These are phyloP conservation scores for Phytopythium helicoides DNA, from an alignment of 352 stramenopile genomes.

Conservation along the genomic window DNA sequence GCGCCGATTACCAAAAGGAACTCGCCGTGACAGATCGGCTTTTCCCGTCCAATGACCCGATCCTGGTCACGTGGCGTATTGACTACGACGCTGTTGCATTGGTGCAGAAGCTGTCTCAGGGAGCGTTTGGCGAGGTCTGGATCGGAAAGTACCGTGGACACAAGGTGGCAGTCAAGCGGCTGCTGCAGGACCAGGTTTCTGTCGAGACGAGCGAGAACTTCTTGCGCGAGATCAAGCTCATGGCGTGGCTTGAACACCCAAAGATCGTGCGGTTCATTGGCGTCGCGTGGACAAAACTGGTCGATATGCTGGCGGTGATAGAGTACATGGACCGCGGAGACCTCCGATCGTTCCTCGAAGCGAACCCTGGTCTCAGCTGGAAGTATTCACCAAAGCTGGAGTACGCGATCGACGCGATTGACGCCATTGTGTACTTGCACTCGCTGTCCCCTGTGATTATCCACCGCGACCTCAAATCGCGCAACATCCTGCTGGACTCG, in stretches of 20 bases:
- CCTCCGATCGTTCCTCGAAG: slow-evolving; percentile 49
- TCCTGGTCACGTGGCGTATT: slow-evolving; percentile 69
- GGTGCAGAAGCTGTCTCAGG: slow-evolving; percentile 60
- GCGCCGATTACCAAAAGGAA: slow-evolving; percentile 55
- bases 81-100: slow-evolving; percentile 70
- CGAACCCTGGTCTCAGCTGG: slow-evolving; percentile 25
- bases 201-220: slow-evolving; percentile 59
- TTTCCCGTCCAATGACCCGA: slow-evolving; percentile 66
- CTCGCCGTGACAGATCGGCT: slow-evolving; percentile 55
- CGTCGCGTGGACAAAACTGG: slow-evolving; percentile 66
- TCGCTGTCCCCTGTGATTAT: slow-evolving; percentile 62
- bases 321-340: slow-evolving; percentile 74
- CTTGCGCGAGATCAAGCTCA: slow-evolving; percentile 66
- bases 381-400: slow-evolving; percentile 30
- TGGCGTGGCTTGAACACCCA: slow-evolving; percentile 66
- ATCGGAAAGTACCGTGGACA: slow-evolving; percentile 56
- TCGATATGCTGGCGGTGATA: slow-evolving; percentile 65
- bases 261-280: slow-evolving; percentile 70
- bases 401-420: slow-evolving; percentile 60
- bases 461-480: slow-evolving; percentile 71
- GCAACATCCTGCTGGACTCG: slow-evolving; percentile 63
- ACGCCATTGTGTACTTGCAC: slow-evolving; percentile 70
- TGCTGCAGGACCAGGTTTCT: slow-evolving; percentile 43
- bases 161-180: slow-evolving; percentile 58
- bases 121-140: slow-evolving; percentile 73